A percentile compares a stretch with the other conserved stretches of the same genome.
These are phyloP conservation scores for Heritiera fomes DNA, from an alignment of 345 rosid species.

Conservation along the genomic window DNA sequence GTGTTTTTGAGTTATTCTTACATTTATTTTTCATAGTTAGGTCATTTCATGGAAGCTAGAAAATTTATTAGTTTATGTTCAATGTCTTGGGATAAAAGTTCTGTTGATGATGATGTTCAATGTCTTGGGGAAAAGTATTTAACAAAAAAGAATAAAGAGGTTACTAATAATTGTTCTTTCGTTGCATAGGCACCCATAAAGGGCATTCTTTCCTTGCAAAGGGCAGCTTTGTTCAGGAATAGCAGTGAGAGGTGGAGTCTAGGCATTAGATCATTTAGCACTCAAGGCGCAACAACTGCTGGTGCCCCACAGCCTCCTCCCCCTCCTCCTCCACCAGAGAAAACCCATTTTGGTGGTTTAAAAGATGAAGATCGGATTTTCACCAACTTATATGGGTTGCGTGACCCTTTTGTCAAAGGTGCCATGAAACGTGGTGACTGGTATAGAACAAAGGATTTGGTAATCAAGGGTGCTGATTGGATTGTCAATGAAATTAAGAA, in stretches of 20 bases:
- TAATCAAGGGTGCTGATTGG: constrained; percentile 96
- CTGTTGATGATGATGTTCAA: too few relatives aligned
- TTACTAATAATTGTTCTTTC: not conserved
- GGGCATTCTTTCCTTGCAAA: constrained; percentile 68
- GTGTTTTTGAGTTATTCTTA: too few relatives aligned
- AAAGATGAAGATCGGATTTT: constrained; percentile 96
- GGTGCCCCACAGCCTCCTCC: constrained; percentile 69
- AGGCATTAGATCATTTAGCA: constrained; percentile 64
- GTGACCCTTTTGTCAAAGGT: constrained; percentile 93
- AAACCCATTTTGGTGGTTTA: constrained; percentile 94
- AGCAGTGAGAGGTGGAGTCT: constrained; percentile 45
- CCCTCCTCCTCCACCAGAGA: constrained; percentile 93
- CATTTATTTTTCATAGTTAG: not conserved
- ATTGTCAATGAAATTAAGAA: constrained; percentile 90
- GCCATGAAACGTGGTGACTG: constrained; percentile 97
- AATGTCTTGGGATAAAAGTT: too few relatives aligned
- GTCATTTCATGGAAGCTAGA: not conserved
- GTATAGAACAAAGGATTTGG: constrained; percentile 96
- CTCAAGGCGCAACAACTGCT: constrained; percentile 71
- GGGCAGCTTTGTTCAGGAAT: constrained; percentile 45
- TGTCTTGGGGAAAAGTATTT: not conserved
- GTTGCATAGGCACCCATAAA: constrained; percentile 69
- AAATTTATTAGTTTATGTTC: not conserved
- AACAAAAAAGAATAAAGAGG: not conserved
- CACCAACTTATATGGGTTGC: constrained; percentile 86